Evolutionary conservation across 805 yeast genomes (phyloP), one percentile per base, ranked within the genome.

Genomic region (Isabelozyma pseudorhagii): DNA sequence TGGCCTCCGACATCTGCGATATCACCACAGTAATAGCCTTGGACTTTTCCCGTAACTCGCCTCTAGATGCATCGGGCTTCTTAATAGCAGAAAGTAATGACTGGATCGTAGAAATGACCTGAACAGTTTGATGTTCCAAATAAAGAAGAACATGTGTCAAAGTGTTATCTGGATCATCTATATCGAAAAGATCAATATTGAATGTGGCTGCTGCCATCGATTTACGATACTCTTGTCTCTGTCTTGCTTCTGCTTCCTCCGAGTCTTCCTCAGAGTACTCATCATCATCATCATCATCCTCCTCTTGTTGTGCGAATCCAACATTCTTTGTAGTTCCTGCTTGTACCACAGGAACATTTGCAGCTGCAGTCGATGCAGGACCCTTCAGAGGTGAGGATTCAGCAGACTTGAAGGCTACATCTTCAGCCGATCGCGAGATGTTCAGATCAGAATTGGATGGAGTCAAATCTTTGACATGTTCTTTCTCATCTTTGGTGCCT

Each of bases 41-140:
- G 0, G 97, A 86, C 44, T 88, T 87, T 1, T 72, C 77, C 54
- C 92, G 78, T 56, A 93, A 75, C 49, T 82, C 85, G 2, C 89
- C 91, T 54, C 85, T 82, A 0, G 89, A 85, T 1, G 89, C 84
- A 59, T 86, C 84, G 15, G 90, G 89, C 57, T 82, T 81, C 66
- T 87, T 87, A 57, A 88, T 88, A 0, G 93, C 83, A 3, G 84
- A 81, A 51, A 93, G 75, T 53, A 93, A 76, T 15, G 87, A 81
- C 63, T 92, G 97, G 57, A 92, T 92, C 0, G 97, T 89, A 11
- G 91, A 81, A 44, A 93, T 92, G 2, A 93, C 97, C 59, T 87
- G 87, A 14, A 89, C 92, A 0, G 97, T 92, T 69, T 92, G 97
- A 67, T 90, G 96, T 65, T 93, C 98, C 59, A 93, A 76, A 64